Evolutionary conservation across 176 grass and related monocot genomes (phyloP), one percentile per base, ranked within the genome.

Genomic region (Oryza rufipogon): DNA sequence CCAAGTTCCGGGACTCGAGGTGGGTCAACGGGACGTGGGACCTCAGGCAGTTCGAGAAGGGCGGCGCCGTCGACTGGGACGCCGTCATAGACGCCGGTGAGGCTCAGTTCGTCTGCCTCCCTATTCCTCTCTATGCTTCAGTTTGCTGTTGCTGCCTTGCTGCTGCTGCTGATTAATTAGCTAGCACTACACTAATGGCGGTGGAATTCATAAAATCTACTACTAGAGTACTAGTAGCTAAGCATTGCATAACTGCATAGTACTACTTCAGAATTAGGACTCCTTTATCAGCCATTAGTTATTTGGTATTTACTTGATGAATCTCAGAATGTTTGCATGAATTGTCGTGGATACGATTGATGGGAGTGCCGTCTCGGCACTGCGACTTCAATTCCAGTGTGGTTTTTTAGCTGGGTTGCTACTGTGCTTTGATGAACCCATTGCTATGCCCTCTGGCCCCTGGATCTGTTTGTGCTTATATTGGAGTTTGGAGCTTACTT

Each of bases 1-100:
- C 78, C 32, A 84, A 42, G 84, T 97, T 97, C 76, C 81, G 80
- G 15, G 95, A 97, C 66, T 83, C 63, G 6, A 90, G 92, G 84
- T 97, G 95, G 95, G 87, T 95, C 13, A 91, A 91, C 76, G 92
- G 92, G 48, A 95, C 95, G 42, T 97, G 95, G 95, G 95, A 97
- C 81, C 84, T 93, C 75, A 84, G 44, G 30, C 89, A 86, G 74
- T 97, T 97, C 88, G 73, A 74, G 1, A 90, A 88, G 75, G 89
- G 76, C 70, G 95, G 91, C 68, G 86, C 70, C 61, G 90, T 90
- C 73, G 88, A 97, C 73, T 97, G 95, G 95, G 95, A 93, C 84
- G 85, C 90, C 83, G 91, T 97, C 86, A 95, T 97, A 19, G 88
- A 97, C 82, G 95, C 95, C 8, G 95, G 92, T 97, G 80, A 89